Conservation (phyloP, 106 monocot genomes). For the Posidonia australis region DNA sequence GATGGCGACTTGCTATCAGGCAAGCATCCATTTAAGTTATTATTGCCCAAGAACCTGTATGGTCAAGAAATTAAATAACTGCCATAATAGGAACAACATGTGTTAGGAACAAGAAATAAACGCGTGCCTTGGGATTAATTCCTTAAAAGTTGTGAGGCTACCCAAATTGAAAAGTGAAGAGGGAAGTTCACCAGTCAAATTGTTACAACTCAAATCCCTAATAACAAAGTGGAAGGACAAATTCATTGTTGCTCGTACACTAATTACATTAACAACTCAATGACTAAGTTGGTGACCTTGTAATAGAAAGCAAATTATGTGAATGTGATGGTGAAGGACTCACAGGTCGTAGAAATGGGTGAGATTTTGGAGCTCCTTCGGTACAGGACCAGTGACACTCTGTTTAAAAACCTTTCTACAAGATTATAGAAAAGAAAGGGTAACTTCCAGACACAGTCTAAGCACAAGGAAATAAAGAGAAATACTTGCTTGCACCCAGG, state of each 20-base stretch:
- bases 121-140: not conserved
- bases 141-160: constrained; percentile 38
- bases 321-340: not conserved
- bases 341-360: constrained; percentile 26
- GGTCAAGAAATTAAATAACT: not conserved
- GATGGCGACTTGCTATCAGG: constrained; percentile 36
- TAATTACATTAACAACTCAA: not conserved
- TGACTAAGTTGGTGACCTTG: too few relatives aligned
- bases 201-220: constrained; percentile 42
- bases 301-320: not conserved
- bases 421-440: not conserved
- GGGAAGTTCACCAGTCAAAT: constrained; percentile 68
- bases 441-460: not conserved
- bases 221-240: not conserved
- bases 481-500: not conserved
- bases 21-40: constrained; percentile 57
- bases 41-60: constrained; percentile 85
- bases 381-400: constrained; percentile 30
- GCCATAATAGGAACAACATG: not conserved
- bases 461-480: not conserved
- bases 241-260: not conserved
- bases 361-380: constrained; percentile 40
- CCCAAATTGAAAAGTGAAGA: constrained; percentile 62
- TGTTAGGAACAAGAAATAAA: not conserved
- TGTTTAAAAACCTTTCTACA: constrained; percentile 17